phyloP scores from a whole-genome alignment of 78 protist species.

The Guillardia theta region DNA sequence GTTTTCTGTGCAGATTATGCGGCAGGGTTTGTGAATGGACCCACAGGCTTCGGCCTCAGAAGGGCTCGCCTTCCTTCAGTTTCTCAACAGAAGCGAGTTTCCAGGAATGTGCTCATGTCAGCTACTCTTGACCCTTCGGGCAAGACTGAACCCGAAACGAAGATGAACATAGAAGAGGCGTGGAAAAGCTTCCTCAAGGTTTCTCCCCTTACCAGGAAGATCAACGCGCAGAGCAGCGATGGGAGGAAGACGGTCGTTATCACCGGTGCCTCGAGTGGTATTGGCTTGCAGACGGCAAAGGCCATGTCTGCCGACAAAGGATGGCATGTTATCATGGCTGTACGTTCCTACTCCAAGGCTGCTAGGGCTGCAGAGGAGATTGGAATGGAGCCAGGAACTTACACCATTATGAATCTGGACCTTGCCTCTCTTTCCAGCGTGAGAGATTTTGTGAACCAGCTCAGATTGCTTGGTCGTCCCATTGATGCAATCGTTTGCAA shows the following conservation, averaged over 20 bases:
- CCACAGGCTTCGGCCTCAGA: too few species aligned
- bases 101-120: too few species aligned
- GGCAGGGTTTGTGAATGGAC: too few species aligned
- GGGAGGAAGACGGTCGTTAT: background rate
- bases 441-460: background rate
- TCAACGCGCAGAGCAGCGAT: background rate
- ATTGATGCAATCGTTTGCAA: background rate
- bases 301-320: background rate
- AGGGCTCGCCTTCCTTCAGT: too few species aligned
- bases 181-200: too few species aligned
- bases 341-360: background rate
- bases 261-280: background rate
- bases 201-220: background rate
- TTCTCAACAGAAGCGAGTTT: too few species aligned
- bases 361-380: background rate
- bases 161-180: too few species aligned
- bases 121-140: too few species aligned
- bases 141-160: too few species aligned
- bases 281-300: background rate
- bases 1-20: too few species aligned
- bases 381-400: background rate
- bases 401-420: background rate
- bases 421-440: background rate
- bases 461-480: background rate
- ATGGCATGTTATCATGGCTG: constrained; percentile 23